phyloP scores from a whole-genome alignment of 2,329 filamentous ascomycete species.

The Coleophoma cylindrospora region DNA sequence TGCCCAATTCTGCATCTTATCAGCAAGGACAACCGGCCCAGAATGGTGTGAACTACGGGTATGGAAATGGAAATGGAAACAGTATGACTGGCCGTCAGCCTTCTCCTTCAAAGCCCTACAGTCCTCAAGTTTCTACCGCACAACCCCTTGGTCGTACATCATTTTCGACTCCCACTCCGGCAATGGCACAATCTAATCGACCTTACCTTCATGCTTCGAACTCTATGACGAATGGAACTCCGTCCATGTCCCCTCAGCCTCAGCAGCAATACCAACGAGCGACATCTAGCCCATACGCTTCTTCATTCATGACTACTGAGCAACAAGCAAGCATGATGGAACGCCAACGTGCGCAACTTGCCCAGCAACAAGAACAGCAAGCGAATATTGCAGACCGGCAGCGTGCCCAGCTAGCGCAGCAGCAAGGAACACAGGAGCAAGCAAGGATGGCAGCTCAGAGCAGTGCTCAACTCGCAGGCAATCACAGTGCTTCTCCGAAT shows the following conservation, averaged over 20 bases:
- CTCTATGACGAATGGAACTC: slow-evolving; percentile 18
- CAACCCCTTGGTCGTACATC: slow-evolving; percentile 11
- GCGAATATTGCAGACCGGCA: slow-evolving; percentile 21
- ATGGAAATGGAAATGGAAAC: slow-evolving; percentile 15
- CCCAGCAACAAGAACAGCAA: slow-evolving; percentile 24
- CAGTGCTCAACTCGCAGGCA: slow-evolving; percentile 8
- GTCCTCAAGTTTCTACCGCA: slow-evolving; percentile 12
- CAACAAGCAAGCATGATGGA: slow-evolving; percentile 30
- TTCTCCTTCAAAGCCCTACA: slow-evolving; percentile 26
- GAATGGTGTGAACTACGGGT: slow-evolving; percentile 22
- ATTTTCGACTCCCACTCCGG: slow-evolving; percentile 18
- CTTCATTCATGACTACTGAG: slow-evolving; percentile 25
- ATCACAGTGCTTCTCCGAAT: slow-evolving; percentile 11
- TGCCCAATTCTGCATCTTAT: slow-evolving; percentile 21
- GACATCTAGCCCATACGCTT: slow-evolving; percentile 17
- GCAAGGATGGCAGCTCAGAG: slow-evolving; percentile 23
- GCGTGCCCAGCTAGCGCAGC: slow-evolving; percentile 27
- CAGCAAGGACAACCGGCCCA: slow-evolving; percentile 18
- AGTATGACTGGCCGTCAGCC: slow-evolving; percentile 12
- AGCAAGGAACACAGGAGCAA: slow-evolving; percentile 22
- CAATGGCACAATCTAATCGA: slow-evolving; percentile 12
- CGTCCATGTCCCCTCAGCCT: slow-evolving; percentile 13
- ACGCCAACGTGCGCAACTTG: slow-evolving; percentile 28
- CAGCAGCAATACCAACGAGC: slow-evolving; percentile 13
- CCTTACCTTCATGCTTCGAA: slow-evolving; percentile 13